Percentiles rank a stretch among this genome's conserved stretches.
Evolutionary conservation across 495 filamentous ascomycete genomes (phyloP).

Genomic region (Aspergillus ellipticus): DNA sequence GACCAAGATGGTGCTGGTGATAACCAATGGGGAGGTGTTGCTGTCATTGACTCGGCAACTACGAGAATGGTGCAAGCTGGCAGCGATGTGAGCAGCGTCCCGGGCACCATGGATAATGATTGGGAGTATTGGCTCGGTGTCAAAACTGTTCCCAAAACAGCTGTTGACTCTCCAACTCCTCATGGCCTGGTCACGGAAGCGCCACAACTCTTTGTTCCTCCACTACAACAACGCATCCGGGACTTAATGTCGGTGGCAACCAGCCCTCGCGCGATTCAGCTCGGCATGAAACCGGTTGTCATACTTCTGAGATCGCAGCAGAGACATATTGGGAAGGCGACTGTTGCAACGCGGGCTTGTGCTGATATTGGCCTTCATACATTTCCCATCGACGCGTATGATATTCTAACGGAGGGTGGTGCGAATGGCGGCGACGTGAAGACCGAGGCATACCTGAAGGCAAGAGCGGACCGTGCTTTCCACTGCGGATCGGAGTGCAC

Average conservation of each 20-base stretch:
- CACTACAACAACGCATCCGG: slow-evolving; percentile 70
- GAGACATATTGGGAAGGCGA: slow-evolving; percentile 84
- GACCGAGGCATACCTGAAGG: slow-evolving; percentile 83
- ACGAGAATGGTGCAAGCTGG: slow-evolving; percentile 88
- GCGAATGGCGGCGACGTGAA: slow-evolving; percentile 86
- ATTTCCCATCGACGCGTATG: slow-evolving; percentile 87
- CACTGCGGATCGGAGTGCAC: slow-evolving; percentile 81
- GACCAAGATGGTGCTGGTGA: slow-evolving; percentile 56
- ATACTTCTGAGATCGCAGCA: slow-evolving; percentile 87
- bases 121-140: slow-evolving; percentile 87
- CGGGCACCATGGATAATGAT: slow-evolving; percentile 64
- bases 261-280: slow-evolving; percentile 77
- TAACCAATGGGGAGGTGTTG: slow-evolving; percentile 77
- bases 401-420: slow-evolving; percentile 85
- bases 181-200: slow-evolving; percentile 45
- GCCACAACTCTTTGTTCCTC: slow-evolving; percentile 53
- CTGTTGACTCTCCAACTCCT: slow-evolving; percentile 30
- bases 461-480: slow-evolving; percentile 82
- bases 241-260: slow-evolving; percentile 87
- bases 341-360: slow-evolving; percentile 69
- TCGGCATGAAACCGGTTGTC: slow-evolving; percentile 82
- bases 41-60: slow-evolving; percentile 73
- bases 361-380: slow-evolving; percentile 86
- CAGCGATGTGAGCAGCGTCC: slow-evolving; percentile 71
- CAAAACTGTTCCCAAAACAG: slow-evolving; percentile 51